Evolutionary conservation across 1,139 yeast genomes (phyloP).

Genomic region (Yamadazyma atmosphaerica): DNA sequence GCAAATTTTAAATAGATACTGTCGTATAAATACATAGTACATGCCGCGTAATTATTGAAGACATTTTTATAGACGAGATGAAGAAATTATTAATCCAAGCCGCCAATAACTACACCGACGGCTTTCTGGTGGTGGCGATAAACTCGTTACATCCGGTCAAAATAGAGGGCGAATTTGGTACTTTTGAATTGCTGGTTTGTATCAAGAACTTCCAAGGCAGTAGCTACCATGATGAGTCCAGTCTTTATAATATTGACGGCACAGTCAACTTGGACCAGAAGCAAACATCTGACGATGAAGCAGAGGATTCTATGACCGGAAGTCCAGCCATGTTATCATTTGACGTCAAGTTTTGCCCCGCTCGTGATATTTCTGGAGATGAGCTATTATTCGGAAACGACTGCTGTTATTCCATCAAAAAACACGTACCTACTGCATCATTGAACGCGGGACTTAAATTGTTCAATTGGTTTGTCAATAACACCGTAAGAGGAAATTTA

Average conservation of each 20-base stretch:
- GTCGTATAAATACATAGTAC: background rate
- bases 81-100: conserved; percentile 35
- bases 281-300: conserved; percentile 25
- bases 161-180: conserved; percentile 38
- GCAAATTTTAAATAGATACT: background rate
- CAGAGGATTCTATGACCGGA: conserved; percentile 22
- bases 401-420: conserved; percentile 55
- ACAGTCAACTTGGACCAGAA: no score
- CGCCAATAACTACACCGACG: conserved; percentile 22
- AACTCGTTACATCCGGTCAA: conserved; percentile 35
- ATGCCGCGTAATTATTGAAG: no score
- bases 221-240: conserved; percentile 29
- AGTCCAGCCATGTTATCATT: conserved; percentile 31
- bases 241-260: conserved; percentile 23
- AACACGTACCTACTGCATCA: conserved; percentile 48
- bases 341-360: conserved; percentile 35
- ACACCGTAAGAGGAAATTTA: conserved; percentile 62
- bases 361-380: conserved; percentile 44
- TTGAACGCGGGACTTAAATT: conserved; percentile 49
- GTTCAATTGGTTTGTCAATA: conserved; percentile 56
- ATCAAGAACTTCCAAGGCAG: conserved; percentile 47
- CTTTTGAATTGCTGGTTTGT: conserved; percentile 31
- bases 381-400: conserved; percentile 65
- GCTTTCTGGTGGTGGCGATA: conserved; percentile 39
- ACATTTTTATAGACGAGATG: conserved; percentile 9